Evolutionary conservation across 306 rosid species (phyloP).

Genomic region (Crotalaria pallida): DNA sequence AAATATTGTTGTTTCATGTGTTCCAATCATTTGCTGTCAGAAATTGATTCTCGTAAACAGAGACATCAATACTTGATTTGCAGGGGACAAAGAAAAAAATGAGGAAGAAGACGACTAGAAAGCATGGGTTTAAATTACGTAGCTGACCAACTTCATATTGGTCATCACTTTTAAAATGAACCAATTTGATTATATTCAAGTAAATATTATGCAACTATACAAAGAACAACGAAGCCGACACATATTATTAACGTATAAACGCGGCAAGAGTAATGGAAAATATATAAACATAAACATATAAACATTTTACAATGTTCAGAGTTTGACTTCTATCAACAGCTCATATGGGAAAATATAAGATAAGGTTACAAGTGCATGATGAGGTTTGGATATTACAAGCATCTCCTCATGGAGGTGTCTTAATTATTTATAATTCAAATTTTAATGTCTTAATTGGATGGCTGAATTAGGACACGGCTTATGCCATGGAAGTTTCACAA

Average conservation of each 20-base stretch:
- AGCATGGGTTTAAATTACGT: constrained; percentile 14
- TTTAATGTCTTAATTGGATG: constrained; percentile 30
- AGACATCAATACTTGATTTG: constrained; percentile 17
- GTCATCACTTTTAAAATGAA: constrained; percentile 19
- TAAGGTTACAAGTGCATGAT: constrained; percentile 39
- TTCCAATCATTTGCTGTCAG: constrained; percentile 52
- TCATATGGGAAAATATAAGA: constrained; percentile 46
- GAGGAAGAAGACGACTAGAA: constrained; percentile 5
- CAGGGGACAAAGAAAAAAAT: constrained; percentile 8
- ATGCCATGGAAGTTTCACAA: constrained; percentile 53
- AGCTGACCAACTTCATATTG: constrained; percentile 19
- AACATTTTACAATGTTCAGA: constrained; percentile 24
- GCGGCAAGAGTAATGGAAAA: constrained; percentile 18
- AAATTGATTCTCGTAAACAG: constrained; percentile 33
- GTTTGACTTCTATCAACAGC: constrained; percentile 71
- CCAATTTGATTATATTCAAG: not conserved
- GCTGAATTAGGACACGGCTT: constrained; percentile 51
- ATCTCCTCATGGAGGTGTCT: constrained; percentile 29
- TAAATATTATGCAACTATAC: not conserved
- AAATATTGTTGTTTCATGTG: constrained; percentile 24
- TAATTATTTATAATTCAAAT: constrained; percentile 28
- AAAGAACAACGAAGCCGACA: constrained; percentile 56
- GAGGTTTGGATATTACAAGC: constrained; percentile 47
- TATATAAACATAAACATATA: constrained; percentile 20
- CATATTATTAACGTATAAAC: constrained; percentile 29